Evolutionary conservation across 129 eudicot species (phyloP), one percentile per base, ranked within the genome.

Genomic region (Pseudognaphalium luteoalbum): DNA sequence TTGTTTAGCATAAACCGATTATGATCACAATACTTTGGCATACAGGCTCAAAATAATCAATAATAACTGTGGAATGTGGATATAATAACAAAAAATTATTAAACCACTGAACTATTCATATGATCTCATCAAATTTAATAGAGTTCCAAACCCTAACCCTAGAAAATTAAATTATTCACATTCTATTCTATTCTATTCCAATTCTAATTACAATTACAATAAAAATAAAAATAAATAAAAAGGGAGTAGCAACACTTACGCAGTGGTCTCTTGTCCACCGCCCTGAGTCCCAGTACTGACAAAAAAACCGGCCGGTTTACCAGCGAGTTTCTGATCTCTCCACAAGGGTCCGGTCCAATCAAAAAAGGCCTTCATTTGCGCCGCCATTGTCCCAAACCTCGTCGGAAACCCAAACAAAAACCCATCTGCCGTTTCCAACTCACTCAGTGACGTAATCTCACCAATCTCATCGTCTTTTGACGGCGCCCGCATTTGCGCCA

Each of bases 261-360:
- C 98, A 28, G 98, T 90, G 32, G 98, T 93, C 87, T 93, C 98
- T 51, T 93, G 98, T 56, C 98, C 98, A 47, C 98, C 98, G 47
- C 90, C 92, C 72, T 90, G 92, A 2, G 92, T 90, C 10, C 91
- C 91, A 21, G 89, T 87, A 30, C 89, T 93, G 29, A 93, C 96
- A 20, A 93, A 93, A 28, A 93, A 93, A 1, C 98, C 98, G 0
- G 98, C 98, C 7, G 98, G 98, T 78, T 88, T 90, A n/a, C 98
- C 98, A 7, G 92, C 90, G 37, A 93, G 98, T 82, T 76, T 87
- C 86, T 93, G 98, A 52, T 88, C 96, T 68, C 75, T 85, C 98
- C 98, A 93, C 83, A 93, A 70, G 42, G 67, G 76, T 60, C 92
- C 91, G 10, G 98, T 93, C 39, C 91, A 86, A 72, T 93, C 98